phyloP scores from a whole-genome alignment of 2,329 filamentous ascomycete genomes.

The Ophiocordyceps camponoti-rufipedis region DNA sequence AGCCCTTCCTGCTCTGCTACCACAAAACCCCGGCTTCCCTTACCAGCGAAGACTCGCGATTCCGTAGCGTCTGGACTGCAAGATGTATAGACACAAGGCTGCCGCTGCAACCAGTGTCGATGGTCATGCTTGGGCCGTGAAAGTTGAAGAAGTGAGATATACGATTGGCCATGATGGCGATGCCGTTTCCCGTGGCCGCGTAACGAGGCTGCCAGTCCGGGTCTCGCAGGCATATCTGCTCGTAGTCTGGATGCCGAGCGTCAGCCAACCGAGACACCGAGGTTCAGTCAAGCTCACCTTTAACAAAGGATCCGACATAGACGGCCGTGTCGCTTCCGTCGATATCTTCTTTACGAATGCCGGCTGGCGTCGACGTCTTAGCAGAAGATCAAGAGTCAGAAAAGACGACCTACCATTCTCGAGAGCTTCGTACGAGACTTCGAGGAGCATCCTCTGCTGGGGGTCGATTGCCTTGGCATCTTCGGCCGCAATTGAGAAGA shows the following conservation, averaged over 20 bases:
- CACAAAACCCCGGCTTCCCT: not conserved
- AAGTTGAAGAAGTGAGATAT: constrained; percentile 38
- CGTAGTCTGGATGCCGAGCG: constrained; percentile 21
- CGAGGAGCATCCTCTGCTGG: constrained; percentile 31
- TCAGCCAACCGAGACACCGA: not conserved
- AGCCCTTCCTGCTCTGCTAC: not conserved
- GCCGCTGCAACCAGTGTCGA: constrained; percentile 41
- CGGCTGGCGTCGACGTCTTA: constrained; percentile 13
- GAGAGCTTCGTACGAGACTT: constrained; percentile 30
- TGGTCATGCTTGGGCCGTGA: constrained; percentile 34
- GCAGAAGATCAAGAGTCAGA: not conserved
- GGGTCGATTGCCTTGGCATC: constrained; percentile 35
- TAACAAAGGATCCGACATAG: constrained; percentile 31
- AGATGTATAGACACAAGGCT: constrained; percentile 35
- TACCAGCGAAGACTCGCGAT: constrained; percentile 23
- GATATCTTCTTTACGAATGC: constrained; percentile 23
- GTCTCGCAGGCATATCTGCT: constrained; percentile 29
- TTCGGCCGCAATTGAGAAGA: constrained; percentile 29
- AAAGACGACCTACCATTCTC: constrained; percentile 22
- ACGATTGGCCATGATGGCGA: constrained; percentile 35
- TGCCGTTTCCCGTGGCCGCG: constrained; percentile 32
- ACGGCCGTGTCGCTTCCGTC: constrained; percentile 26
- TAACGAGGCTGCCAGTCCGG: constrained; percentile 30
- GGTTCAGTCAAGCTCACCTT: constrained; percentile 14
- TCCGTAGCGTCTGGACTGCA: constrained; percentile 29